Evolutionary conservation across 495 filamentous ascomycete genomes (phyloP).

Genomic region (Podospora comata): DNA sequence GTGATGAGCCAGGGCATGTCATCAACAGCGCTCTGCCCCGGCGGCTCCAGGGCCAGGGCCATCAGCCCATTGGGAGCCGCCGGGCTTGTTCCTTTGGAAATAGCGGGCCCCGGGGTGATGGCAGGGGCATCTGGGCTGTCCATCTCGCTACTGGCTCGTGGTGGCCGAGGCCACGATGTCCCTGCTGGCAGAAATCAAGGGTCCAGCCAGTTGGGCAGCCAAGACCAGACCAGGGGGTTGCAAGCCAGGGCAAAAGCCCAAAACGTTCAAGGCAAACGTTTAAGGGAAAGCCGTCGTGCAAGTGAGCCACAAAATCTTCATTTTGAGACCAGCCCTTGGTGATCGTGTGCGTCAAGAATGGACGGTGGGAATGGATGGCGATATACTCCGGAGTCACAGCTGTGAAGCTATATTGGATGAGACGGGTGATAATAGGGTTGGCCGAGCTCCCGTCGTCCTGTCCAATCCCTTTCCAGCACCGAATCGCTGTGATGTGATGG

Average conservation of each 20-base stretch:
- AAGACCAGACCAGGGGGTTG: background rate
- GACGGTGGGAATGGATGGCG: background rate
- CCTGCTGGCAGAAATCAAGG: conserved; percentile 9
- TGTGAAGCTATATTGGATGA: background rate
- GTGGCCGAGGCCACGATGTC: conserved; percentile 8
- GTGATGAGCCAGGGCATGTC: conserved; percentile 3
- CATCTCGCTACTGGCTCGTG: conserved; percentile 22
- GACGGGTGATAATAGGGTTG: background rate
- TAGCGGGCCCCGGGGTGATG: conserved; percentile 13
- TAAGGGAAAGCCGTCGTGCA: background rate
- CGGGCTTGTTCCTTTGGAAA: conserved; percentile 1
- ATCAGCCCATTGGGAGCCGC: conserved; percentile 13
- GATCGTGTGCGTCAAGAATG: background rate
- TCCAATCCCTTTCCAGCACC: background rate
- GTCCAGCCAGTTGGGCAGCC: conserved; percentile 18
- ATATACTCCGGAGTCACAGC: background rate
- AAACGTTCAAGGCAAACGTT: background rate
- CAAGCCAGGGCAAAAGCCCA: background rate
- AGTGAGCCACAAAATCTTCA: background rate
- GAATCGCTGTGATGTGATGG: background rate
- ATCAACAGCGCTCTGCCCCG: conserved; percentile 1
- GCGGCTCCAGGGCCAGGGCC: background rate
- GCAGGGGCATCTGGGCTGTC: conserved; percentile 12
- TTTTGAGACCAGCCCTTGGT: background rate
- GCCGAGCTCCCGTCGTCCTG: background rate